A percentile compares a stretch with the other conserved stretches of the same genome.
These are phyloP conservation scores for Globisporangium splendens DNA, from an alignment of 352 stramenopile species.

Conservation along the genomic window DNA sequence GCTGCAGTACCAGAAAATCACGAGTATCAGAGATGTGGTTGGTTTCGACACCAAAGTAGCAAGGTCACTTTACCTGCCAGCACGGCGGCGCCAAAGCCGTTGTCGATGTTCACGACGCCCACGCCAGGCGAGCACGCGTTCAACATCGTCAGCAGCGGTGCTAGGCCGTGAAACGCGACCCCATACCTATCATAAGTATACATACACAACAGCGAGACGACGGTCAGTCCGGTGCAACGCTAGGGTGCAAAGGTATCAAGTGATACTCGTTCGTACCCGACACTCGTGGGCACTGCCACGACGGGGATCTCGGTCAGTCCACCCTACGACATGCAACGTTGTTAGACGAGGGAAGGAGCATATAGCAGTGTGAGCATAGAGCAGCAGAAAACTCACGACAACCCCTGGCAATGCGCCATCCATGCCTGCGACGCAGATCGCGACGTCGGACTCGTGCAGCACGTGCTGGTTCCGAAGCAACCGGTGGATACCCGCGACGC, in stretches of 20 bases:
- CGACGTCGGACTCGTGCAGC: slow-evolving; percentile 86
- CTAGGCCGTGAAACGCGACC: slow-evolving; percentile 87
- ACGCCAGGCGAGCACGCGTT: slow-evolving; percentile 97
- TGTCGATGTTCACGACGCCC: slow-evolving; percentile 99
- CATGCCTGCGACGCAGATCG: slow-evolving; percentile 97
- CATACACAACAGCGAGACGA: neutral
- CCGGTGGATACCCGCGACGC: slow-evolving; percentile 92
- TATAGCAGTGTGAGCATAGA: neutral
- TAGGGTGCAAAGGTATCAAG: neutral
- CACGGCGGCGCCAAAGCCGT: slow-evolving; percentile 96
- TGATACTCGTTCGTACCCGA: slow-evolving; percentile 78
- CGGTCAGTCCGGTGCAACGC: neutral
- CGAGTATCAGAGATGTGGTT: neutral
- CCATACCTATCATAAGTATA: slow-evolving; percentile 46
- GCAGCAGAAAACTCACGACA: slow-evolving; percentile 66
- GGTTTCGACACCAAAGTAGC: slow-evolving; percentile 1
- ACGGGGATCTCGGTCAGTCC: slow-evolving; percentile 81
- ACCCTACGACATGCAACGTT: slow-evolving; percentile 28
- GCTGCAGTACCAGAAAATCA: neutral
- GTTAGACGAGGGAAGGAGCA: no score
- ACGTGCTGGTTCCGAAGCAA: slow-evolving; percentile 86
- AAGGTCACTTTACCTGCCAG: slow-evolving; percentile 66
- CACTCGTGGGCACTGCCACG: slow-evolving; percentile 90
- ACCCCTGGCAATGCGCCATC: slow-evolving; percentile 96
- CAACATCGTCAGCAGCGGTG: slow-evolving; percentile 96